Conservation (phyloP, 78 protist genomes). For the Dictyostelium intermedium region DNA sequence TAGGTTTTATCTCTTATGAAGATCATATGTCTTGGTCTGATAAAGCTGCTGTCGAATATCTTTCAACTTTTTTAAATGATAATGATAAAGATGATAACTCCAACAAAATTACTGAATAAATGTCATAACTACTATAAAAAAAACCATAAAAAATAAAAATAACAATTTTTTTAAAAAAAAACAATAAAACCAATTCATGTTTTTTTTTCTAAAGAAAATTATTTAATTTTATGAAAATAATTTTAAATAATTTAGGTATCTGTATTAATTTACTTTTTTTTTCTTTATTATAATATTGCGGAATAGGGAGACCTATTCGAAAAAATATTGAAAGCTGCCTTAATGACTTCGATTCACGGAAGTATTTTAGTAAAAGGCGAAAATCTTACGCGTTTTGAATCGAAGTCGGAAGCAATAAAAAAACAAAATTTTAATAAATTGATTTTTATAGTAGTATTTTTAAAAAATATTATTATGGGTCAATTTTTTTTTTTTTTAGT, state of each 20-base stretch:
- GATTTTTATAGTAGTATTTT: background rate
- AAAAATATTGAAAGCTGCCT: background rate
- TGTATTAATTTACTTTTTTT: background rate
- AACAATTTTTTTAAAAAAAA: no score
- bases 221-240: no score
- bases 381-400: background rate
- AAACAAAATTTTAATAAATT: no score
- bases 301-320: background rate
- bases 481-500: background rate
- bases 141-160: background rate
- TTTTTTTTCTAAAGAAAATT: no score
- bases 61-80: constrained; percentile 28
- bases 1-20: constrained; percentile 28
- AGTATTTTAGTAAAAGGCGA: background rate
- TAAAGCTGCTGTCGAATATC: constrained; percentile 39
- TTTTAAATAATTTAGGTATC: no score
- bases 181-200: no score
- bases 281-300: background rate
- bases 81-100: background rate
- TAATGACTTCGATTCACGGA: background rate
- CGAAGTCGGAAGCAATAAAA: background rate
- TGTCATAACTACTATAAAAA: no score
- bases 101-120: background rate
- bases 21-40: constrained; percentile 31
- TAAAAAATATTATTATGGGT: background rate